These are phyloP conservation scores for Protomyces gravidus DNA, from an alignment of 1,139 yeast species.

Conservation along the genomic window DNA sequence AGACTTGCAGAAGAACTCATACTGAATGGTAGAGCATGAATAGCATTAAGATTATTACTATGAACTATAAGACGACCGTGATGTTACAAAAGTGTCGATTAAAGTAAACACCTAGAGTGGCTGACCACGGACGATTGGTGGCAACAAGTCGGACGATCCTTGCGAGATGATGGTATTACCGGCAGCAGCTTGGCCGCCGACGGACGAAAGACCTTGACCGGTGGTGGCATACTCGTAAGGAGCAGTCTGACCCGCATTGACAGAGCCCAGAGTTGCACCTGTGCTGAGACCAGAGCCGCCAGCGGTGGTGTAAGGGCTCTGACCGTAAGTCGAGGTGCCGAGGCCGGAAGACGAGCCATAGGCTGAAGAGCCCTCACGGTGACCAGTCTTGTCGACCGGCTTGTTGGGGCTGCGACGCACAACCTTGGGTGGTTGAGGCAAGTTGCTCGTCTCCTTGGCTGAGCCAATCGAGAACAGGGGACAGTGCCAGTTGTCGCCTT, in stretches of 20 bases:
- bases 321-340: not conserved
- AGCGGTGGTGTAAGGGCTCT: not conserved
- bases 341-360: not conserved
- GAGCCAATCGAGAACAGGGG: conserved; percentile 33
- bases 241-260: conserved; percentile 14
- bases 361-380: conserved; percentile 1
- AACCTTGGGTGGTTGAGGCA: conserved; percentile 24
- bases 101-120: not conserved
- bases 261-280: conserved; percentile 1
- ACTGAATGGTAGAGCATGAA: not conserved
- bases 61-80: not conserved
- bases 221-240: conserved; percentile 17
- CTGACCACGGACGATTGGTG: not conserved
- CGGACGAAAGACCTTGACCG: not conserved
- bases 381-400: conserved; percentile 24
- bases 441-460: conserved; percentile 12
- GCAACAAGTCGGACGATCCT: not conserved
- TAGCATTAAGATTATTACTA: not conserved
- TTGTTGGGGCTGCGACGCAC: conserved; percentile 16
- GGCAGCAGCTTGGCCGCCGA: not conserved
- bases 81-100: not conserved
- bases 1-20: not conserved
- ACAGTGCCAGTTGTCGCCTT: conserved; percentile 35
- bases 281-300: not conserved
- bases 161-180: not conserved